These are phyloP conservation scores for Tylopilus sp. DNA, from an alignment of 1,284 basidiomycete genomes.

Conservation along the genomic window DNA sequence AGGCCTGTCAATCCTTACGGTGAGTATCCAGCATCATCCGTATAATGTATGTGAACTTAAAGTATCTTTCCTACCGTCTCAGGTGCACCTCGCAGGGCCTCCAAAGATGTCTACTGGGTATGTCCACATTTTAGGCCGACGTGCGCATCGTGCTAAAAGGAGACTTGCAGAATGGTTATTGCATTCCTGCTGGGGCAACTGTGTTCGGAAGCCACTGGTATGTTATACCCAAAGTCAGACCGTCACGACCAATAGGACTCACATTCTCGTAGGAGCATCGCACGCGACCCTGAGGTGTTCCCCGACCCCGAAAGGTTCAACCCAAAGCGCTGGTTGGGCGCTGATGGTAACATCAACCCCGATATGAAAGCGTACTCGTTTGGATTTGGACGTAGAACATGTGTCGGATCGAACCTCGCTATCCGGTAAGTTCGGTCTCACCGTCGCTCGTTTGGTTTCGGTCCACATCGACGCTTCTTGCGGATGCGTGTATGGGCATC, in stretches of 20 bases:
- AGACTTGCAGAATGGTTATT: constrained; percentile 45
- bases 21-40: constrained; percentile 2
- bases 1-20: constrained; percentile 30
- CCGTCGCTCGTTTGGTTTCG: background rate
- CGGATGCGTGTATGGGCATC: background rate
- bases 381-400: constrained; percentile 62
- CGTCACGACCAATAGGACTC: no score
- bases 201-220: constrained; percentile 63
- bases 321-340: constrained; percentile 57
- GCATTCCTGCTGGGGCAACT: constrained; percentile 58
- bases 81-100: constrained; percentile 15
- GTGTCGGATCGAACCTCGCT: constrained; percentile 61
- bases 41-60: background rate
- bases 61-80: constrained; percentile 11
- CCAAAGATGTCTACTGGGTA: constrained; percentile 27
- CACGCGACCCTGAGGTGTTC: constrained; percentile 56
- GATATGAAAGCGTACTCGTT: constrained; percentile 57
- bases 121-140: background rate
- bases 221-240: background rate
- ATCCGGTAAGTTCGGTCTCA: constrained; percentile 20
- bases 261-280: constrained; percentile 42
- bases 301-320: constrained; percentile 59
- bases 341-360: constrained; percentile 45
- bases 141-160: background rate
- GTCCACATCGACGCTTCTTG: background rate